phyloP scores from a whole-genome alignment of 2,329 filamentous ascomycete genomes.

The Rhytidhysteron rufulum region DNA sequence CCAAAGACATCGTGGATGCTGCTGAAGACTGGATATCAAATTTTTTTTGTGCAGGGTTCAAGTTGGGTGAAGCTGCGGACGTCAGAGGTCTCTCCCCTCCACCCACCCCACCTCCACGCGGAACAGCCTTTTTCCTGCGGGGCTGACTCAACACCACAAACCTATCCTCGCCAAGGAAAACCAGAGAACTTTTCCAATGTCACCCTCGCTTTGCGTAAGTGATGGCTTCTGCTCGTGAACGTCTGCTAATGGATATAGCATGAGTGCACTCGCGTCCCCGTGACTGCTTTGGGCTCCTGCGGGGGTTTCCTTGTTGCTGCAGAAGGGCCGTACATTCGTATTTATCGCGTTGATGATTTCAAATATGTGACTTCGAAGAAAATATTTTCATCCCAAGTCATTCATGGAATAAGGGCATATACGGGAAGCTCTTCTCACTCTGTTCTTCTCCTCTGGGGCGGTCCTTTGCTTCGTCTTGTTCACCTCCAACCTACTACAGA shows the following conservation, averaged over 20 bases:
- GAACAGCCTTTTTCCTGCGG: conserved; percentile 1
- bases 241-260: conserved; percentile 23
- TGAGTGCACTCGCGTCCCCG: conserved; percentile 39
- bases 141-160: conserved; percentile 25
- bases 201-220: conserved; percentile 29
- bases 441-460: conserved; percentile 33
- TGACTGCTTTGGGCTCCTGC: conserved; percentile 43
- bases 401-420: conserved; percentile 66
- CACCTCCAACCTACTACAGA: conserved; percentile 8
- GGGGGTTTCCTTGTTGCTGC: conserved; percentile 37
- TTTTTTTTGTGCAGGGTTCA: too few species aligned
- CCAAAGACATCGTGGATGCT: conserved; percentile 37
- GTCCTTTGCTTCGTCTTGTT: conserved; percentile 46
- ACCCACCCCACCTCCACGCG: too few species aligned
- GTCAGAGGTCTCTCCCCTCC: too few species aligned
- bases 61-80: too few species aligned
- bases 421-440: conserved; percentile 17
- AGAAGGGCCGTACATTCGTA: conserved; percentile 40
- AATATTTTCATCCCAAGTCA: conserved; percentile 64
- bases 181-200: conserved; percentile 28
- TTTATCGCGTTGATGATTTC: conserved; percentile 29
- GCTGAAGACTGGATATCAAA: too few species aligned
- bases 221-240: background rate
- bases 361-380: conserved; percentile 31
- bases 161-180: conserved; percentile 16